Evolutionary conservation across 108 stramenopile species (phyloP).

Genomic region (Licmophora abbreviata): DNA sequence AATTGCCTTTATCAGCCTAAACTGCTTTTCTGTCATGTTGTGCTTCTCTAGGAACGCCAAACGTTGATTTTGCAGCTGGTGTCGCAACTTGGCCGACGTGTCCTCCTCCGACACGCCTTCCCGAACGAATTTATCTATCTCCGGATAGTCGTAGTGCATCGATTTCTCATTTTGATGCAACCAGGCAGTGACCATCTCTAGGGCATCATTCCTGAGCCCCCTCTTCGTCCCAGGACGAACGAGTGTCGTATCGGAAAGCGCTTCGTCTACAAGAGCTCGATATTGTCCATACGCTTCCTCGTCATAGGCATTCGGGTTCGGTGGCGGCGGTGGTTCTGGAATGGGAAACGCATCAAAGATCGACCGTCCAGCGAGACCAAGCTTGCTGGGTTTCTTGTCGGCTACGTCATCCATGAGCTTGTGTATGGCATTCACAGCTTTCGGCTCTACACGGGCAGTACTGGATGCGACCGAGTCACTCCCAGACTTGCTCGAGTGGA

Average conservation of each 20-base stretch:
- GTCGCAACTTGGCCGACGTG: neutral
- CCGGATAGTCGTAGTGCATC: slow-evolving; percentile 11
- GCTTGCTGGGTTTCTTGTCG: too few species aligned
- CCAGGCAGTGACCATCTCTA: slow-evolving; percentile 17
- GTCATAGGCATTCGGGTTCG: slow-evolving; percentile 17
- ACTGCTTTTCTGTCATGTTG: slow-evolving; percentile 19
- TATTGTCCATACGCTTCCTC: slow-evolving; percentile 22
- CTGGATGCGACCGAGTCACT: too few species aligned
- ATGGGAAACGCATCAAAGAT: slow-evolving; percentile 16
- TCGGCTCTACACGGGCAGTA: too few species aligned
- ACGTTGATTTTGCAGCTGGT: slow-evolving; percentile 10
- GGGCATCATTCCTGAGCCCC: slow-evolving; percentile 3
- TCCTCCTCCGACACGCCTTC: neutral
- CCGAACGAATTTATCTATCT: slow-evolving; percentile 7
- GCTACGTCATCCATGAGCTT: slow-evolving; percentile 7
- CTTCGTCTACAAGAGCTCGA: slow-evolving; percentile 13
- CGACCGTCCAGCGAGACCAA: slow-evolving; percentile 4
- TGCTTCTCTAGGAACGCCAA: slow-evolving; percentile 4
- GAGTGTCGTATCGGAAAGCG: slow-evolving; percentile 11
- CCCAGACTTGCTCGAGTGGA: too few species aligned
- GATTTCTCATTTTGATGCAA: slow-evolving; percentile 9
- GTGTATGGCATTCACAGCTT: neutral
- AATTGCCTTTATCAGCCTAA: slow-evolving; percentile 26
- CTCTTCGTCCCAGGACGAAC: slow-evolving; percentile 2
- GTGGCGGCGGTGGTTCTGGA: neutral